These are phyloP conservation scores for Paratrimastix pyriformis DNA, from an alignment of 78 protist genomes.

Conservation along the genomic window DNA sequence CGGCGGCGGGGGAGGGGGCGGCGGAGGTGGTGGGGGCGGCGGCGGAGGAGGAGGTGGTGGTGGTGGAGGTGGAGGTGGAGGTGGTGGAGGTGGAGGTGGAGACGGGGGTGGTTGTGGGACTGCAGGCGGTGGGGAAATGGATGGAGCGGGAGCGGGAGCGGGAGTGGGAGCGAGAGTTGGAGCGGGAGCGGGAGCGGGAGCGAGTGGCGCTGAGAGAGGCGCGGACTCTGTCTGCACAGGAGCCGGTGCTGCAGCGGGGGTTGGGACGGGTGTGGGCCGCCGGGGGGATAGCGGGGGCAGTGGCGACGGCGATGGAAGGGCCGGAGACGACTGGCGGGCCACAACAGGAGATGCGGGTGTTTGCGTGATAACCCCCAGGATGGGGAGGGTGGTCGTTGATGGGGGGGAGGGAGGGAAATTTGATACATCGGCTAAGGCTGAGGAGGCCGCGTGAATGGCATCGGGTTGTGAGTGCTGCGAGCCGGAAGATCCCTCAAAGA, in stretches of 20 bases:
- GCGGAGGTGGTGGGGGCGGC: background rate
- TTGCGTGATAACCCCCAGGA: background rate
- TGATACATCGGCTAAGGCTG: background rate
- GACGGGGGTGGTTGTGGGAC: background rate
- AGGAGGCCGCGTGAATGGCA: background rate
- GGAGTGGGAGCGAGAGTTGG: background rate
- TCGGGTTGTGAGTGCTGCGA: too few species aligned
- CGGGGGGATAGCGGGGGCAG: background rate
- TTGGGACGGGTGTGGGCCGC: background rate
- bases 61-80: background rate
- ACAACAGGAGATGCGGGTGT: background rate
- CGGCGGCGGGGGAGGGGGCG: background rate
- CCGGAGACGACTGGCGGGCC: background rate
- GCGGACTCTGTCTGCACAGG: background rate
- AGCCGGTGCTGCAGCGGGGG: background rate
- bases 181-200: background rate
- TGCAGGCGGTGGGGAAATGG: background rate
- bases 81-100: background rate
- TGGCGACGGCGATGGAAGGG: background rate
- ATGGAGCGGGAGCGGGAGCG: background rate
- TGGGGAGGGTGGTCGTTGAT: background rate
- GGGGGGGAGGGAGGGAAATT: background rate
- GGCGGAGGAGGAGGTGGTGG: background rate
- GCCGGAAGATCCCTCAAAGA: too few species aligned
- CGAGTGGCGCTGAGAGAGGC: background rate